Percentiles rank a stretch among this genome's conserved stretches.
These are phyloP conservation scores for Apiospora rasikravindrae DNA, from an alignment of 2,329 filamentous ascomycete genomes.

Conservation along the genomic window DNA sequence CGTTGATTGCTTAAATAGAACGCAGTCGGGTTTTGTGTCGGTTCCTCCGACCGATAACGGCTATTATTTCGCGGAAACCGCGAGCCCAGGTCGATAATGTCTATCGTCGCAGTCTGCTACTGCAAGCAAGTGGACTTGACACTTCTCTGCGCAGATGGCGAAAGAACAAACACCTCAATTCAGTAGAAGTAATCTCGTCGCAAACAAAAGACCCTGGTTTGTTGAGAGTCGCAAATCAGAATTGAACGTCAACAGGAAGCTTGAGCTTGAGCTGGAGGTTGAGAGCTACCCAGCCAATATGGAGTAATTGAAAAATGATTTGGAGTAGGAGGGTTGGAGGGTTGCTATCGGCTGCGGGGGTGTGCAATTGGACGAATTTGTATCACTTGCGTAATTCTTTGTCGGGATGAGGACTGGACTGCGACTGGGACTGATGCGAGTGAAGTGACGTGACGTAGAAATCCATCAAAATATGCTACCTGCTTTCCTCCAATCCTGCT, in stretches of 20 bases:
- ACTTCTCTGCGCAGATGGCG: not conserved
- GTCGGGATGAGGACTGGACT: not conserved
- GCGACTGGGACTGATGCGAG: not conserved
- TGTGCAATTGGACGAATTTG: not conserved
- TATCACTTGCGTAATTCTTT: conserved; percentile 17
- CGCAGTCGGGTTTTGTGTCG: not conserved
- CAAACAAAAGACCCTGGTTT: not conserved
- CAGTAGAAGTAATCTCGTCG: not conserved
- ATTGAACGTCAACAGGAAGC: conserved; percentile 1
- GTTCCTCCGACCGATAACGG: not conserved
- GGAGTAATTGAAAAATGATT: conserved; percentile 17
- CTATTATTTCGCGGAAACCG: not conserved
- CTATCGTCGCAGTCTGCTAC: not conserved
- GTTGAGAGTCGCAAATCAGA: not conserved
- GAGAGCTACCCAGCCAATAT: not conserved
- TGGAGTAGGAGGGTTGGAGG: conserved; percentile 12
- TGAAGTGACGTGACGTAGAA: not conserved
- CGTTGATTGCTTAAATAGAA: not conserved
- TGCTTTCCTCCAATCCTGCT: not conserved
- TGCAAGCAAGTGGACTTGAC: not conserved
- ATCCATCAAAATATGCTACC: not conserved
- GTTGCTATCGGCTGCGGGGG: conserved; percentile 7
- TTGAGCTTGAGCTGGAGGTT: not conserved
- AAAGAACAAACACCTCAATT: not conserved
- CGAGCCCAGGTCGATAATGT: not conserved